Evolutionary conservation across 2,329 filamentous ascomycete genomes (phyloP).

Genomic region (Exserohilum turcica): DNA sequence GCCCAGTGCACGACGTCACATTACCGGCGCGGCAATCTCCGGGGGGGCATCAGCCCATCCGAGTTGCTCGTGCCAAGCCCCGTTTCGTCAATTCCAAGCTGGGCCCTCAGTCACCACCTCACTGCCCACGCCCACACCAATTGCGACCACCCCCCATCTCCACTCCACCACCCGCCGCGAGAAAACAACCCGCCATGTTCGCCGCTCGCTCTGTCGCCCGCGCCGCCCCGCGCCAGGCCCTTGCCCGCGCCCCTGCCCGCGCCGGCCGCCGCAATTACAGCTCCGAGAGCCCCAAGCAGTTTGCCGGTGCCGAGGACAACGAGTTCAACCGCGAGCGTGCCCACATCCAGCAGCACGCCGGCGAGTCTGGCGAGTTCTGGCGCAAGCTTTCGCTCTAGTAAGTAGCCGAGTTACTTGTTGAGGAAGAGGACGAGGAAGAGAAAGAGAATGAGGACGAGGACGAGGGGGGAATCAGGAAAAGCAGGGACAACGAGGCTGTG

Average conservation of each 20-base stretch:
- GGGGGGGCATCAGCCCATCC: constrained; percentile 14
- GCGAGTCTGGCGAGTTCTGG: constrained; percentile 86
- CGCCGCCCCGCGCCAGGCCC: constrained; percentile 63
- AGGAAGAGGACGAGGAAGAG: not conserved
- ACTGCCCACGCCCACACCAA: constrained; percentile 27
- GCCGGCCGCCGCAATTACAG: constrained; percentile 72
- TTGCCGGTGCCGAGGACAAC: constrained; percentile 74
- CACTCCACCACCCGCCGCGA: constrained; percentile 33
- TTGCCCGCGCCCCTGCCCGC: constrained; percentile 63
- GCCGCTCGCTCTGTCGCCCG: constrained; percentile 41
- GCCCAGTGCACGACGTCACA: constrained; percentile 32
- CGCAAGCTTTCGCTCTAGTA: constrained; percentile 96
- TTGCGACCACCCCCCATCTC: constrained; percentile 34
- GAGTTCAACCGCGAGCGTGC: constrained; percentile 90
- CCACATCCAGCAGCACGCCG: constrained; percentile 89
- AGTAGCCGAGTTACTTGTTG: constrained; percentile 47
- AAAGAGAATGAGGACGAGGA: not conserved
- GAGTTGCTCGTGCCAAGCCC: constrained; percentile 19
- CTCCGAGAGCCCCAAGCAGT: constrained; percentile 62
- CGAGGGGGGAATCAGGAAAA: constrained; percentile 1
- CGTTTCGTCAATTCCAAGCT: constrained; percentile 29
- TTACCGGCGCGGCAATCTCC: constrained; percentile 20
- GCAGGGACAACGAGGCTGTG: not conserved
- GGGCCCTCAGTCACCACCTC: constrained; percentile 24
- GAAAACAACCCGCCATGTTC: constrained; percentile 36